phyloP scores from a whole-genome alignment of 2,329 filamentous ascomycete species.

The Acephala macrosclerotiorum region DNA sequence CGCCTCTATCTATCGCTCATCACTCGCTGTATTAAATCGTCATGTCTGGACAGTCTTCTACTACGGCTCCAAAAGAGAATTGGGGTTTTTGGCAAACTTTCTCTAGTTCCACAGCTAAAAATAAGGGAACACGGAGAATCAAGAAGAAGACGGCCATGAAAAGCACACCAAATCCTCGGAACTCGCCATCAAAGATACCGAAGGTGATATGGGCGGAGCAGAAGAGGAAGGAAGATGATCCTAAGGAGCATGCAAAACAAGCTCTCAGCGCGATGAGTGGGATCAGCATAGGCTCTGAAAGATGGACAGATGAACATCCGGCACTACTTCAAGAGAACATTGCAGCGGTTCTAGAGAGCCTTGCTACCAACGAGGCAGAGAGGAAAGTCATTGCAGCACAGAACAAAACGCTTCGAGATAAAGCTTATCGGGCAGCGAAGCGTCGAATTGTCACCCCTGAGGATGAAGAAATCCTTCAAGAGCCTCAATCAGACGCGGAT shows the following conservation, averaged over 20 bases:
- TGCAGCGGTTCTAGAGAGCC: background rate
- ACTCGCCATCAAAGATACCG: background rate
- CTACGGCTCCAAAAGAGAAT: background rate
- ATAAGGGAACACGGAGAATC: background rate
- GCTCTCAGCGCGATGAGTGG: background rate
- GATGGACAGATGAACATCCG: constrained; percentile 1
- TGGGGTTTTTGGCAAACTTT: background rate
- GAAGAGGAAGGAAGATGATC: constrained; percentile 3
- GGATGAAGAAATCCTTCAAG: background rate
- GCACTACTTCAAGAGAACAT: background rate
- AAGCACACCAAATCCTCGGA: background rate
- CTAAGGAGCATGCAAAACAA: background rate
- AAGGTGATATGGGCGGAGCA: background rate
- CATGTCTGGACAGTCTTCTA: background rate
- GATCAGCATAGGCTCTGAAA: background rate
- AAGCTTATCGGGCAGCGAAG: background rate
- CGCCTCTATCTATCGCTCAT: background rate
- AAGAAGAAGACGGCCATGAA: background rate
- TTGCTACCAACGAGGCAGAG: background rate
- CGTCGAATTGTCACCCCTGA: background rate
- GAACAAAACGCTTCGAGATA: background rate
- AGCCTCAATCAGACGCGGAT: background rate
- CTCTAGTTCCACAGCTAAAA: background rate
- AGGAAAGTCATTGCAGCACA: background rate
- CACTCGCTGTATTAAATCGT: background rate